A percentile compares a stretch with the other conserved stretches of the same genome.
Evolutionary conservation across 805 yeast species (phyloP).

Genomic region (Blastobotrys peoriensis): DNA sequence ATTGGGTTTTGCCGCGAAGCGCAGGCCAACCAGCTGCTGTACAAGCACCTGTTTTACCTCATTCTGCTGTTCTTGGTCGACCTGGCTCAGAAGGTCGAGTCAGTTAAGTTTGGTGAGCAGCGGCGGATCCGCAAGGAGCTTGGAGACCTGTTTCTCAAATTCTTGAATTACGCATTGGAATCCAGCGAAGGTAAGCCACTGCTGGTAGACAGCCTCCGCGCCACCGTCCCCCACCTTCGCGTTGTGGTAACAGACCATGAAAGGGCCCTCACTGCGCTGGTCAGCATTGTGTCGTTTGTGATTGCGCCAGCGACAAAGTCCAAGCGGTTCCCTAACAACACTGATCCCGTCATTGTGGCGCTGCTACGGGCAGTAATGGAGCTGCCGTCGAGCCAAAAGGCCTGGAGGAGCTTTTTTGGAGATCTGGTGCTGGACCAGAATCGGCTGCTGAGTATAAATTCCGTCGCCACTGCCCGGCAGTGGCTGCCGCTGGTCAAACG

Average conservation of each 20-base stretch:
- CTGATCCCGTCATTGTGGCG: slow-evolving; percentile 35
- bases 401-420: slow-evolving; percentile 57
- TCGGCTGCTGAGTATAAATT: slow-evolving; percentile 42
- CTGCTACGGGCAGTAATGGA: slow-evolving; percentile 36
- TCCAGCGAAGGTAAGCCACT: slow-evolving; percentile 34
- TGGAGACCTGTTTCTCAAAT: slow-evolving; percentile 38
- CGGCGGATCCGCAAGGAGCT: slow-evolving; percentile 54
- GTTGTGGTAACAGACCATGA: slow-evolving; percentile 54
- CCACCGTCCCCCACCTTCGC: slow-evolving; percentile 37
- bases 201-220: slow-evolving; percentile 37
- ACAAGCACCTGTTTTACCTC: slow-evolving; percentile 45
- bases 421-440: slow-evolving; percentile 58
- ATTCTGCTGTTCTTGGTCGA: slow-evolving; percentile 47
- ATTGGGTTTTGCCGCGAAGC: slow-evolving; percentile 52
- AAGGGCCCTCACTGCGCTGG: slow-evolving; percentile 44
- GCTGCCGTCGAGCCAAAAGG: slow-evolving; percentile 36
- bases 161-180: slow-evolving; percentile 25
- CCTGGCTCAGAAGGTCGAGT: slow-evolving; percentile 51
- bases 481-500: slow-evolving; percentile 54
- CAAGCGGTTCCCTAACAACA: slow-evolving; percentile 35
- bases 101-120: slow-evolving; percentile 56
- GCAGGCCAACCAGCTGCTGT: slow-evolving; percentile 40
- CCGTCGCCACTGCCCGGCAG: slow-evolving; percentile 22
- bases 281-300: slow-evolving; percentile 48
- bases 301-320: slow-evolving; percentile 48